Conservation (phyloP, 2,329 filamentous ascomycete species). For the Ophiostoma montium region DNA sequence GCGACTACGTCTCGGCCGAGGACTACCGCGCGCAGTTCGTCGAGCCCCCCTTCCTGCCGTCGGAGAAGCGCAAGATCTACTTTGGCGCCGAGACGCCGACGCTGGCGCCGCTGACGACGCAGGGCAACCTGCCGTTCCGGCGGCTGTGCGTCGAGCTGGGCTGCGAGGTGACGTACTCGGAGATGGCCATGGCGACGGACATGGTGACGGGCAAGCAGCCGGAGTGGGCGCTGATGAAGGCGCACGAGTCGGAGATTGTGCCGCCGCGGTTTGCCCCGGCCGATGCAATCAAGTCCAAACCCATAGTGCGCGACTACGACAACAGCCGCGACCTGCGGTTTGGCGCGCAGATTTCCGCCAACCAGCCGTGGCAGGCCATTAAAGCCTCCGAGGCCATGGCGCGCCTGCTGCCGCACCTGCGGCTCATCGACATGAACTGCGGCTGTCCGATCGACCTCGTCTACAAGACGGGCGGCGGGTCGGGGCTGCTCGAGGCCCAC, state of each 20-base stretch:
- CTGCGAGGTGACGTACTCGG: conserved; percentile 87
- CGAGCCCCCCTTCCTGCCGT: conserved; percentile 79
- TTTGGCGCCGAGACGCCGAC: conserved; percentile 88
- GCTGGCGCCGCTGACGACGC: conserved; percentile 88
- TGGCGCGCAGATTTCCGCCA: conserved; percentile 82
- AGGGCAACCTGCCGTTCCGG: conserved; percentile 90
- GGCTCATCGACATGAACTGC: conserved; percentile 90
- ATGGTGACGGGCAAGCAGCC: conserved; percentile 78
- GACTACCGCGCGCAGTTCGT: conserved; percentile 68
- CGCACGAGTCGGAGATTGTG: conserved; percentile 66
- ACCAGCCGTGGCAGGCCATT: conserved; percentile 79
- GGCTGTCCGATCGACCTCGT: conserved; percentile 95
- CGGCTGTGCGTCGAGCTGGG: conserved; percentile 80
- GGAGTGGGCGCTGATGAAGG: conserved; percentile 92
- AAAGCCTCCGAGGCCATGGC: conserved; percentile 77
- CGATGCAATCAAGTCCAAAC: conserved; percentile 27
- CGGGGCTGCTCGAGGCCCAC: conserved; percentile 76
- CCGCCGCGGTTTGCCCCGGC: conserved; percentile 51
- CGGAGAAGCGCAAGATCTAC: conserved; percentile 87
- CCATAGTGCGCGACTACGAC: conserved; percentile 64
- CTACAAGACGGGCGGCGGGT: conserved; percentile 76
- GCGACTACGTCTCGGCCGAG: conserved; percentile 24
- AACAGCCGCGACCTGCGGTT: conserved; percentile 75
- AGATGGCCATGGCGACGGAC: conserved; percentile 92
- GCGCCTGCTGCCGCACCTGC: conserved; percentile 63